These are phyloP conservation scores for Rhizomucor miehei DNA, from an alignment of 371 early-diverging fungal species.

Conservation along the genomic window DNA sequence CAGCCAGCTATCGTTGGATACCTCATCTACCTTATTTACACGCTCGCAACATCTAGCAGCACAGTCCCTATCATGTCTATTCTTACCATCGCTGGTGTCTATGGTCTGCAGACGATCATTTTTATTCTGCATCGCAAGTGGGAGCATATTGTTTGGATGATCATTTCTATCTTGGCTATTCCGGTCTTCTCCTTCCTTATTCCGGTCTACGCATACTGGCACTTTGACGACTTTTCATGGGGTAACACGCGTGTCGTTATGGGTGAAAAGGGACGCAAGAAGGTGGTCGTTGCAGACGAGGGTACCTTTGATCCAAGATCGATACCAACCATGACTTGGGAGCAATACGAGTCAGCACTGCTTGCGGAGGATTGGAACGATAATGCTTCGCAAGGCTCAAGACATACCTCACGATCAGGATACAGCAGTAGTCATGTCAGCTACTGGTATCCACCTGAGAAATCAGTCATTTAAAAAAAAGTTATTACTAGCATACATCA, in stretches of 20 bases:
- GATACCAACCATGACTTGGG: conserved; percentile 79
- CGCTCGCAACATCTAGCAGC: conserved; percentile 32
- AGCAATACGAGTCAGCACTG: conserved; percentile 76
- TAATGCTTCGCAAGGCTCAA: no score
- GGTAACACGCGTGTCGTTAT: conserved; percentile 80
- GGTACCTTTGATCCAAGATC: conserved; percentile 68
- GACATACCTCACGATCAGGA: no score
- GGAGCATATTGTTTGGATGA: conserved; percentile 78
- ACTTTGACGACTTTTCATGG: no score
- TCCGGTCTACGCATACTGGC: no score
- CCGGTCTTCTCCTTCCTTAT: conserved; percentile 58
- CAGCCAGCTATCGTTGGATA: conserved; percentile 89
- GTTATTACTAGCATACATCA: no score
- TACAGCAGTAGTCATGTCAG: no score
- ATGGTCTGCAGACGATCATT: conserved; percentile 79
- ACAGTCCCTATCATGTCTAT: conserved; percentile 54
- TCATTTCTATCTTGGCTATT: conserved; percentile 63
- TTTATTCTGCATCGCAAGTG: conserved; percentile 77
- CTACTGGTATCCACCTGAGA: no score
- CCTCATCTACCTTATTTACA: conserved; percentile 69
- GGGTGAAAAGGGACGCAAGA: conserved; percentile 57
- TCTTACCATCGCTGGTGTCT: conserved; percentile 71
- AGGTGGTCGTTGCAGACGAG: conserved; percentile 51
- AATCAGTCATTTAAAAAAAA: no score
- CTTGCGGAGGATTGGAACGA: conserved; percentile 19